These are phyloP conservation scores for Inosperma sp. DNA, from an alignment of 768 basidiomycete genomes.

Conservation along the genomic window DNA sequence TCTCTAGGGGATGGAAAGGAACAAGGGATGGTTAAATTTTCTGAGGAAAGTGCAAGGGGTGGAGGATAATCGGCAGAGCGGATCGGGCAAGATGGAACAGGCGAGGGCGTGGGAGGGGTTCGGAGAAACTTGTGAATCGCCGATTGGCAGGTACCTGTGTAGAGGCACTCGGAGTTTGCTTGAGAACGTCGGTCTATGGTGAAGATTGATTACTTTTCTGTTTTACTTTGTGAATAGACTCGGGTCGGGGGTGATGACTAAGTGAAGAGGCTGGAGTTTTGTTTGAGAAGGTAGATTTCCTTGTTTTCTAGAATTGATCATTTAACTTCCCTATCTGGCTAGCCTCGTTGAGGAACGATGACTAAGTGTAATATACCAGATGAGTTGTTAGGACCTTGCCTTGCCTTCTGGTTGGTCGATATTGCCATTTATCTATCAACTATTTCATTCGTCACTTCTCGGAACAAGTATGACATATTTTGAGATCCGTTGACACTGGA, in stretches of 20 bases:
- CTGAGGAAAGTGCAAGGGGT: slow-evolving; percentile 82
- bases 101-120: slow-evolving; percentile 74
- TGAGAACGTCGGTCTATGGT: no score
- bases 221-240: slow-evolving; percentile 42
- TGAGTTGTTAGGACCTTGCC: no score
- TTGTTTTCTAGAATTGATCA: no score
- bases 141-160: slow-evolving; percentile 80
- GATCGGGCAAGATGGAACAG: slow-evolving; percentile 68
- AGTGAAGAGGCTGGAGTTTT: slow-evolving; percentile 33
- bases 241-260: slow-evolving; percentile 68
- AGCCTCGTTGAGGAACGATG: no score
- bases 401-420: no score
- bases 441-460: no score
- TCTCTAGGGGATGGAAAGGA: slow-evolving; percentile 59
- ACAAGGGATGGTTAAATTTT: slow-evolving; percentile 56
- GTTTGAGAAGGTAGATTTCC: no score
- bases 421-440: no score
- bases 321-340: no score
- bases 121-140: slow-evolving; percentile 56
- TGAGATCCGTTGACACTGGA: no score
- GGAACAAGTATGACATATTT: no score
- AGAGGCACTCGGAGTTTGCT: slow-evolving; percentile 69
- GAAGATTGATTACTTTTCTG: slow-evolving; percentile 12
- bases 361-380: no score
- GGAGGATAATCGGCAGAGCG: slow-evolving; percentile 59